Evolutionary conservation across 371 early-diverging fungal genomes (phyloP), one percentile per base, ranked within the genome.

Genomic region (Catenaria anguillulae): DNA sequence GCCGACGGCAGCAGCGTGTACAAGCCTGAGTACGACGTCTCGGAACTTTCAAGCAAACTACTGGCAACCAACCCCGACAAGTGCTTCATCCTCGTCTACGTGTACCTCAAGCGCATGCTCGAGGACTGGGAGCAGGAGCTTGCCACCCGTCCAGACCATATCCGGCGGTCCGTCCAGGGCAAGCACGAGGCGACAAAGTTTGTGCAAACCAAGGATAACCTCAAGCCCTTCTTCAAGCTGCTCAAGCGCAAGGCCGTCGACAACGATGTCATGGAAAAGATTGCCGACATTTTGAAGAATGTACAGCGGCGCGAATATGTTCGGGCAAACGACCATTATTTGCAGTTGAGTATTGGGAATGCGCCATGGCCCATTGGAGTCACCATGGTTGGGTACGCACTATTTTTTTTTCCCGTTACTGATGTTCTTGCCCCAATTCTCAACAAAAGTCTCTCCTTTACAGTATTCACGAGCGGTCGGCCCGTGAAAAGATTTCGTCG

Each of bases 291-390:
- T 68, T 83, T 84, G 40, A 74, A 82, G 33, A 68, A 77, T 60
- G 84, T 92, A 84, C 87, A 90, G 63, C 75, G 83, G 45, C 76
- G 91, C 56, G 90, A 92, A 67, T 95, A 97, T 54, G 75, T 89
- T 70, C 82, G 87, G 64, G 98, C 98, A 17, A 92, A 91, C 65
- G 94, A 93, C 66, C 79, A 88, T 5, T 98, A 98, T 67, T 75
- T 98, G 62, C 85, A 86, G 60, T 78, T 98, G 48, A 87, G 90
- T 0, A 93, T 98, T 65, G 97, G 98, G 52, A 98, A 98, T 72
- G 90, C 96, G 17, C 92, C 97, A 3, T 98, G 98, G 98, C 98
- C 97, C n/a, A 90, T 98, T 74, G 98, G 98, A 66, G 88, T 89
- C 33, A 87, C 88, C 64, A 85, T 85, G 83, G 87, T 87, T 70